Base-by-base conservation (phyloP, 768 basidiomycete species). In the Xerocomellus dryophilus region DNA sequence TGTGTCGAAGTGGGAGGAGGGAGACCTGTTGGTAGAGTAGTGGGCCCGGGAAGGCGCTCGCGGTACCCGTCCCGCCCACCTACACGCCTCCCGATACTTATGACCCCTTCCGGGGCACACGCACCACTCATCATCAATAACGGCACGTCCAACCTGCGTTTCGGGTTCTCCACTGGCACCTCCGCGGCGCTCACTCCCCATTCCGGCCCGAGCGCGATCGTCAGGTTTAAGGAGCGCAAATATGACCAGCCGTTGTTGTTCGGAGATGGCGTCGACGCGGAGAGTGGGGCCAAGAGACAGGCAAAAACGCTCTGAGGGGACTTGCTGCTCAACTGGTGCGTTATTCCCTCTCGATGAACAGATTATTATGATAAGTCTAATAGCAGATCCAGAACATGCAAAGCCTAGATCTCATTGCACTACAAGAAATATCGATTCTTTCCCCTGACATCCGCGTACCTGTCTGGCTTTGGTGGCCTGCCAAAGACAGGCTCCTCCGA, bases 141-240 rank as follows among this genome's bases (percentile, higher is more conserved):
- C 61, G 93, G 93, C 55, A 83, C 93, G 7, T 89, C 86, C 29
- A 81, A 74, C 45, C 75, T 95, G 38, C 82, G 92, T 47, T 96
- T 88, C 72, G 93, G 93, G 14, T 96, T 93, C 71, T 82, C n/a
- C n/a, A n/a, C n/a, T n/a, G n/a, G n/a, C n/a, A 82, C 80, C 4
- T 81, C 80, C 3, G 2, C 43, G 6, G 27, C n/a, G 7, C 38
- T 31, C 3, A 66, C 67, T 0, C 91, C 92, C 0, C 82, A 78
- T 35, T 73, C 78, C 15, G 82, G 81, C 32, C 75, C 82, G 2
- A 95, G 93, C 62, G 80, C 86, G 40, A 77, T 94, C 17, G 81
- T 93, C 47, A 88, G 88, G 66, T 98, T 90, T 74, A 91, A 91
- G 69, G 97, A 98, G 62, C 81, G 95, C 61, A 88, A 84, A 67